Evolutionary conservation across 441 rosid genomes (phyloP), one percentile per base, ranked within the genome.

Genomic region (Gossypium aridum): DNA sequence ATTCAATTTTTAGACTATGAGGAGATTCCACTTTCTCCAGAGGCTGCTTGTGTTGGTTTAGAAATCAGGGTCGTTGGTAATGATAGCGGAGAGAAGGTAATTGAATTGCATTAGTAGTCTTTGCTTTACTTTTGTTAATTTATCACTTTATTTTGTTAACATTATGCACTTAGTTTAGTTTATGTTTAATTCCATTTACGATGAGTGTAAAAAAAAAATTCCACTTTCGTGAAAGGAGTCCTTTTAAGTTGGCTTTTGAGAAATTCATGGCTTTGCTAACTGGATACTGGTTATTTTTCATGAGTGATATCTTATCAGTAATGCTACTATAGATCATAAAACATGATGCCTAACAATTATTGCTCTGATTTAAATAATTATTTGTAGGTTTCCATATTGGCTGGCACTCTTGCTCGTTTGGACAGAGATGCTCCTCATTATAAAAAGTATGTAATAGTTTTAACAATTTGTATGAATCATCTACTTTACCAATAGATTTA

Each of bases 51-150:
- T 77, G 99, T 96, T 84, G 99, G 99, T 62, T 92, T 96, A 62
- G 98, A 96, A 78, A 90, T 96, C 79, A 89, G 99, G 85, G 99
- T 96, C 84, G 98, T 94, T 73, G 99, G 99, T 54, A 96, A 96
- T 81, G 99, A 96, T 75, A 94, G 99, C 54, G 97, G 98, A 75
- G 99, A 96, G 83, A 96, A 96, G 97, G 72, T 68, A 68, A 45
- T 22, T 66, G 72, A 65, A 74, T 25, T 19, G 23, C 12, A 22
- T 39, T 61, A 20, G 45, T 25, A 19, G 28, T 12, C 63, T 54
- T 54, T 55, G 23, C 17, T 26, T 28, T 69, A 16, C 47, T 53
- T 70, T 12, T 17, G 62, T 65, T 39, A 19, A 66, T 66, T 12
- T 34, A 4, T 31, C 39, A 16, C 6, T n/a, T 16, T 63, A 31